Evolutionary conservation across 495 filamentous ascomycete genomes (phyloP), one percentile per base, ranked within the genome.

Genomic region (Emericellopsis terricola): DNA sequence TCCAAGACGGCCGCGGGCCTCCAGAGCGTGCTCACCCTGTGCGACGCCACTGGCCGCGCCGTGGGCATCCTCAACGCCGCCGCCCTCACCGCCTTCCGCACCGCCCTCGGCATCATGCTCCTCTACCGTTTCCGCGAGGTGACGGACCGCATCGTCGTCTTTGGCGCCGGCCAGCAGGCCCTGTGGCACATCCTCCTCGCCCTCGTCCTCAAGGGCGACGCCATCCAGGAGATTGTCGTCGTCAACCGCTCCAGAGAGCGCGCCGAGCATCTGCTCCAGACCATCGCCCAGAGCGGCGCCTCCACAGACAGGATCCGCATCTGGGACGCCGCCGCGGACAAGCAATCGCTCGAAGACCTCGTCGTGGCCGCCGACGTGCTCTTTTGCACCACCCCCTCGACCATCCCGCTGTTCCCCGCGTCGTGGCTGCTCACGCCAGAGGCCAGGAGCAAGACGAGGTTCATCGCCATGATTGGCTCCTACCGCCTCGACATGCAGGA

Each of bases 71-170:
- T n/a, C n/a, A n/a, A n/a, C n/a, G n/a, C n/a, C n/a, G n/a, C n/a
- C n/a, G n/a, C 85, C 37, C 49, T 96, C 10, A 96, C 89, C 2
- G 84, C 83, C 7, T 97, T 94, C 58, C 81, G 89, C 38, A 96
- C 89, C 2, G 87, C 89, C 1, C 67, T 96, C 20, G 76, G 78
- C 0, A 73, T 81, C 2, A 68, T 76, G 15, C 71, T 81, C 48
- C 62, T 92, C 0, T 68, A 94, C 31, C 66, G 62, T 32, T 74
- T 71, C 43, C 79, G 89, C 33, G 55, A 63, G 26, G 56, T 64
- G 29, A 71, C 86, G 19, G 71, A 75, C 42, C 81, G 74, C 8
- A 41, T 93, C 2, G 68, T 75, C 18, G 76, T 92, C 33, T 94
- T 97, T 49, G 89, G 87, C n/a, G 72, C 78, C 9, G 87, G 87